Conservation (phyloP, 306 rosid species). For the Ormosia semicastrata region DNA sequence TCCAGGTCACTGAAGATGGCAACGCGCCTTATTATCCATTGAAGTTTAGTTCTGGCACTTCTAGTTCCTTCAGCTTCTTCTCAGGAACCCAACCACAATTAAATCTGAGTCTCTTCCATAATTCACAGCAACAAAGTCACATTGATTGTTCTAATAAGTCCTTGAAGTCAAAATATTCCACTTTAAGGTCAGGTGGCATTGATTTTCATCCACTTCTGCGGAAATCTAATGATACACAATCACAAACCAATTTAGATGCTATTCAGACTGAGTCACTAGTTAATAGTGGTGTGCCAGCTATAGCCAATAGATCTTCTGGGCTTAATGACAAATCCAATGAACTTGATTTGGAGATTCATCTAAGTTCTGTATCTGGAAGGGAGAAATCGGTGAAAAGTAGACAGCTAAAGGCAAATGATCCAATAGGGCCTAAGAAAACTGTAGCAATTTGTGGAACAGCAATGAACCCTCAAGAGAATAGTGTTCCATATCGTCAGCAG, state of each 20-base stretch:
- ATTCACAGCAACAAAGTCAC: slow-evolving; percentile 60
- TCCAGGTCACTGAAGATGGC: slow-evolving; percentile 75
- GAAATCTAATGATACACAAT: slow-evolving; percentile 54
- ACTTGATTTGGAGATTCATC: slow-evolving; percentile 84
- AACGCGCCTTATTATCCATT: slow-evolving; percentile 53
- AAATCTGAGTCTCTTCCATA: slow-evolving; percentile 67
- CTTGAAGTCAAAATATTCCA: slow-evolving; percentile 51
- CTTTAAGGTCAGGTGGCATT: slow-evolving; percentile 55
- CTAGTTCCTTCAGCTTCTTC: slow-evolving; percentile 64
- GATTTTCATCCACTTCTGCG: slow-evolving; percentile 96
- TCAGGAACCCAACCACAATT: slow-evolving; percentile 76
- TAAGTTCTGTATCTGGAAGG: slow-evolving; percentile 59
- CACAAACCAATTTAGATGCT: slow-evolving; percentile 38
- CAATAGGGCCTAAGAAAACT: slow-evolving; percentile 26
- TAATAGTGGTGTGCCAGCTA: slow-evolving; percentile 29
- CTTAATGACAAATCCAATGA: slow-evolving; percentile 53
- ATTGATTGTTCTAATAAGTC: slow-evolving; percentile 43
- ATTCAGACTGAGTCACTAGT: slow-evolving; percentile 37
- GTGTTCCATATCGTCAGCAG: slow-evolving; percentile 25
- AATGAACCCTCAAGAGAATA: slow-evolving; percentile 27
- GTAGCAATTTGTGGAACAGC: slow-evolving; percentile 35
- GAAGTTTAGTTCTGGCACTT: slow-evolving; percentile 50
- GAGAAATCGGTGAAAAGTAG: slow-evolving; percentile 42
- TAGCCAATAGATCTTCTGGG: slow-evolving; percentile 30
- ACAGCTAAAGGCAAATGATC: slow-evolving; percentile 36